These are phyloP conservation scores for Falciphora oryzae DNA, from an alignment of 2,329 filamentous ascomycete genomes.

Conservation along the genomic window DNA sequence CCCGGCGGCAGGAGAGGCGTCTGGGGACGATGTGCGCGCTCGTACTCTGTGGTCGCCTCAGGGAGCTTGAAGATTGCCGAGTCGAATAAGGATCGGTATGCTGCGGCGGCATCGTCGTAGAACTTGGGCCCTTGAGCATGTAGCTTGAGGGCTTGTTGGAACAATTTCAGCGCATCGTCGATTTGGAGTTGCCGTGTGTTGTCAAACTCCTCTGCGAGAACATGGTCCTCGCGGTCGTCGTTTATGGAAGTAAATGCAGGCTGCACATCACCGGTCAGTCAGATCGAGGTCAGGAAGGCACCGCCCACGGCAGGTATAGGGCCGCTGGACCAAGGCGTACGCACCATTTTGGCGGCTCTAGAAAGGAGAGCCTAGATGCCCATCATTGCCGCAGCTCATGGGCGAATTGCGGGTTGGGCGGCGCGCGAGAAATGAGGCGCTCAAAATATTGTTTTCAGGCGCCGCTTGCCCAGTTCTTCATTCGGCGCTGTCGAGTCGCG, in stretches of 20 bases:
- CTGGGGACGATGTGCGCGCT: slow-evolving; percentile 57
- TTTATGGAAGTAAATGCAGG: slow-evolving; percentile 82
- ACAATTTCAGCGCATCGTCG: slow-evolving; percentile 92
- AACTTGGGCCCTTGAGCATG: slow-evolving; percentile 79
- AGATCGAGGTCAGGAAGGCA: not conserved
- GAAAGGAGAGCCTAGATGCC: not conserved
- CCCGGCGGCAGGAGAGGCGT: slow-evolving; percentile 44
- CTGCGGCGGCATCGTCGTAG: slow-evolving; percentile 69
- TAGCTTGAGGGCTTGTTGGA: slow-evolving; percentile 83
- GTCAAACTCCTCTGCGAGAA: slow-evolving; percentile 80
- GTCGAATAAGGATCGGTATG: slow-evolving; percentile 78
- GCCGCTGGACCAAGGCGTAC: not conserved
- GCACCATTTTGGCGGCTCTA: not conserved
- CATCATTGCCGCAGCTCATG: not conserved
- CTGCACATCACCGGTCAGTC: slow-evolving; percentile 26
- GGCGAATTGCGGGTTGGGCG: not conserved
- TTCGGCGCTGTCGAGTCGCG: not conserved
- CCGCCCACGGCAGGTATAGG: too few species aligned
- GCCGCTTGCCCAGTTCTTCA: not conserved
- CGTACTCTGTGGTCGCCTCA: slow-evolving; percentile 80
- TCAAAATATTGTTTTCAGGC: too few species aligned
- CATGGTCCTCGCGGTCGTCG: slow-evolving; percentile 82
- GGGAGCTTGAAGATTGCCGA: slow-evolving; percentile 94
- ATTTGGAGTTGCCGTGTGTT: slow-evolving; percentile 82
- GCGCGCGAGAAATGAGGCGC: not conserved